A percentile compares a stretch with the other conserved stretches of the same genome.
These are phyloP conservation scores for Hymenoscyphus repandus DNA, from an alignment of 2,329 filamentous ascomycete genomes.

Conservation along the genomic window DNA sequence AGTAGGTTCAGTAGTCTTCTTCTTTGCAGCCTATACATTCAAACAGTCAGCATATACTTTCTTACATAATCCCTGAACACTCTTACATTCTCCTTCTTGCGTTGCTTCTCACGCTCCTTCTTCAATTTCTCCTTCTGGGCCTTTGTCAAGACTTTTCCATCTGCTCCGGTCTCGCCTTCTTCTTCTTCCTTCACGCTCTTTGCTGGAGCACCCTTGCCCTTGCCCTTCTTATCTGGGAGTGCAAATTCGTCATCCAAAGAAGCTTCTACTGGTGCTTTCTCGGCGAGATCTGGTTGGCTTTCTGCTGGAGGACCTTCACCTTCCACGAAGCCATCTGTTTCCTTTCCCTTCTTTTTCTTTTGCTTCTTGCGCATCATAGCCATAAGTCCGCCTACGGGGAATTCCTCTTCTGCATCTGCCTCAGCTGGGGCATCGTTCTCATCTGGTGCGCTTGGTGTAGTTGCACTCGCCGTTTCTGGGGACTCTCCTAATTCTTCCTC, in stretches of 20 bases:
- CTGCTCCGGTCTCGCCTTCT: conserved; percentile 47
- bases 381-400: conserved; percentile 60
- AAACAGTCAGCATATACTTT: conserved; percentile 5
- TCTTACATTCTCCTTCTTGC: conserved; percentile 92
- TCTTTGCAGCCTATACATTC: conserved; percentile 65
- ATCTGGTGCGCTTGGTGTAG: conserved; percentile 29
- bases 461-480: conserved; percentile 43
- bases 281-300: conserved; percentile 42
- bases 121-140: conserved; percentile 97
- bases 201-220: conserved; percentile 53
- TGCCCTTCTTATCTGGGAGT: conserved; percentile 67
- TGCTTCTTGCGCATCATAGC: conserved; percentile 76
- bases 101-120: conserved; percentile 97
- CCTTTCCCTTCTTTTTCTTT: conserved; percentile 58
- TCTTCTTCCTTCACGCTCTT: conserved; percentile 38
- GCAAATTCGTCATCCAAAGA: conserved; percentile 82
- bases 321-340: conserved; percentile 75
- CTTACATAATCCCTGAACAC: not conserved
- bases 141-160: conserved; percentile 80
- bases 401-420: conserved; percentile 44
- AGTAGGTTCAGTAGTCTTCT: conserved; percentile 58
- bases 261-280: conserved; percentile 75
- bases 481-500: conserved; percentile 84
- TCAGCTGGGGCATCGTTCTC: conserved; percentile 43
- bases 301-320: conserved; percentile 53